Percentiles rank a stretch among this genome's conserved stretches.
phyloP scores from a whole-genome alignment of 306 rosid species.

The Cajanus cajan region DNA sequence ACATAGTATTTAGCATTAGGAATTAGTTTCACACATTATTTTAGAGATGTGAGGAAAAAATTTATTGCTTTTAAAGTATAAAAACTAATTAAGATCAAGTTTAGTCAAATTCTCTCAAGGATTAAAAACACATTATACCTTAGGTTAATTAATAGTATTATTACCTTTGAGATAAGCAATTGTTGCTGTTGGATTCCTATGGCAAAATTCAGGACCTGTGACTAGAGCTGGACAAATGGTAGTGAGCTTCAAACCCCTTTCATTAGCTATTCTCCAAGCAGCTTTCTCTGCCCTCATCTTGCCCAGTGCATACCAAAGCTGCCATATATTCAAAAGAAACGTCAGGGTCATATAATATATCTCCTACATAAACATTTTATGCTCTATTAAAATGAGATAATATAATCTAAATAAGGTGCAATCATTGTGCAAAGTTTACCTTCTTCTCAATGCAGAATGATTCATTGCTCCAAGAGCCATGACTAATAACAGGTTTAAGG shows the following conservation, averaged over 20 bases:
- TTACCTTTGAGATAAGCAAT: constrained; percentile 90
- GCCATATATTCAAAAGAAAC: constrained; percentile 17
- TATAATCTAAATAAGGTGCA: neutral
- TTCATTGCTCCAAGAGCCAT: constrained; percentile 68
- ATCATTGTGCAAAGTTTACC: constrained; percentile 38
- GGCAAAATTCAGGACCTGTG: constrained; percentile 60
- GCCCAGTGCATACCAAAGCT: constrained; percentile 95
- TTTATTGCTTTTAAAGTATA: too few relatives aligned
- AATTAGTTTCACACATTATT: too few relatives aligned
- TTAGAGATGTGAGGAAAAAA: too few relatives aligned
- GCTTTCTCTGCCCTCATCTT: constrained; percentile 77
- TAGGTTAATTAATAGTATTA: constrained; percentile 21
- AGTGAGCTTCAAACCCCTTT: constrained; percentile 58
- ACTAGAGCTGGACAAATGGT: constrained; percentile 78
- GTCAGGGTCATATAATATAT: neutral
- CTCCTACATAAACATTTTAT: neutral
- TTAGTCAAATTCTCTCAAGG: too few relatives aligned
- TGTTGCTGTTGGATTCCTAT: constrained; percentile 68
- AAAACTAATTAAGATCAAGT: too few relatives aligned
- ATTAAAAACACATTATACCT: too few relatives aligned
- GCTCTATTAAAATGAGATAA: too few relatives aligned
- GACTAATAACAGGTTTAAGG: constrained; percentile 43
- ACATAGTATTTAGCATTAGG: too few relatives aligned
- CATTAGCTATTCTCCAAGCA: constrained; percentile 79
- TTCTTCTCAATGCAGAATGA: constrained; percentile 62